These are phyloP conservation scores for Datura wrightii DNA, from an alignment of 257 asterid species.

Conservation along the genomic window DNA sequence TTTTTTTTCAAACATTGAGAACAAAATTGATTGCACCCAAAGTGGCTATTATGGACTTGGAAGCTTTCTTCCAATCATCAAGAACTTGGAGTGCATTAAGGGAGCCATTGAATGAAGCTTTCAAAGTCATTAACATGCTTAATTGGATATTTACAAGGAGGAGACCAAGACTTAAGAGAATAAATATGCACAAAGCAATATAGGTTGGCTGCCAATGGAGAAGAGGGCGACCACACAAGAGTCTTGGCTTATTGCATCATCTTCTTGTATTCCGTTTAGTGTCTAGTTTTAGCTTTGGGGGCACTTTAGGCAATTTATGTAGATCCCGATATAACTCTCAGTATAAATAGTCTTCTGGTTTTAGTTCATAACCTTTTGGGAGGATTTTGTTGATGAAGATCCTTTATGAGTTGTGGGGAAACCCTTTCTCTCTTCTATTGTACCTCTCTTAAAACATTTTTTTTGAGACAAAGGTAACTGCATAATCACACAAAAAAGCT, in stretches of 20 bases:
- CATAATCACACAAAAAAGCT: no score
- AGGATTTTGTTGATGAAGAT: constrained; percentile 21
- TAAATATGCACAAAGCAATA: neutral
- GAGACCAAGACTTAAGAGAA: neutral
- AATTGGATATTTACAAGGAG: neutral
- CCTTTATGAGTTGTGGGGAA: neutral
- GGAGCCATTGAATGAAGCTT: neutral
- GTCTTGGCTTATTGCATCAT: neutral
- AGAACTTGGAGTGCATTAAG: neutral
- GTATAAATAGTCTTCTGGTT: neutral
- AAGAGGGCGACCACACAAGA: neutral
- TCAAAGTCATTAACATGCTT: neutral
- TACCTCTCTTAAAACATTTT: no score
- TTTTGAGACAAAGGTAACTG: no score
- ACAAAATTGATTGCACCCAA: neutral
- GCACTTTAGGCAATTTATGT: neutral
- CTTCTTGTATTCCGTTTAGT: neutral
- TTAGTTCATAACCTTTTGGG: constrained; percentile 2
- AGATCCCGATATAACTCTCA: neutral
- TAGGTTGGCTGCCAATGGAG: neutral
- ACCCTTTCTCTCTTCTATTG: no score
- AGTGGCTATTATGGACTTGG: neutral
- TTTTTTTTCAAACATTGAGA: neutral
- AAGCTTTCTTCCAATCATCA: neutral
- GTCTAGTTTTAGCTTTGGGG: neutral